Conservation (phyloP, 2,329 filamentous ascomycete genomes). For the Laburnicola sp. region DNA sequence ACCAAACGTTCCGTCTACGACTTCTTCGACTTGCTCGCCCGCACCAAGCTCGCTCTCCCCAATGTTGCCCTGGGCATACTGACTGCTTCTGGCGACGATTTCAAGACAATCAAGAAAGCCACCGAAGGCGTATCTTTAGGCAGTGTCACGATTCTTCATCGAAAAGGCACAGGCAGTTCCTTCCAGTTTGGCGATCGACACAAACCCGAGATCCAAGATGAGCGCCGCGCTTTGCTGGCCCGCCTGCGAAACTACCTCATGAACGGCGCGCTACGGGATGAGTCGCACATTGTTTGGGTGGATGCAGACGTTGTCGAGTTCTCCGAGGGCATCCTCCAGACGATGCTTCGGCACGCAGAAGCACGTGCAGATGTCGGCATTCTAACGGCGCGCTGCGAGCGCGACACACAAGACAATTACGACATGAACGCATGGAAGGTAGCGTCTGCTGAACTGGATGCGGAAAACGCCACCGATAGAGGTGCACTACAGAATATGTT, state of each 20-base stretch:
- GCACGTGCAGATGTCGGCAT: neutral
- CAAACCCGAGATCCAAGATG: neutral
- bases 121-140: neutral
- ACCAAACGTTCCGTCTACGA: neutral
- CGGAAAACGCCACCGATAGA: neutral
- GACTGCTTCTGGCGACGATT: neutral
- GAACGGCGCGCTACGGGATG: neutral
- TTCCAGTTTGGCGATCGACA: neutral
- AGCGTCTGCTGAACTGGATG: neutral
- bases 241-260: neutral
- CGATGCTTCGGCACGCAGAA: neutral
- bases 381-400: neutral
- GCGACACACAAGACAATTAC: neutral
- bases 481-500: neutral
- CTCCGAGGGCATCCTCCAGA: neutral
- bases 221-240: neutral
- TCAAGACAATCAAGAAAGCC: neutral
- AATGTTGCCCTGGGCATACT: neutral
- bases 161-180: neutral
- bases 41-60: neutral
- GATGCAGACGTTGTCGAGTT: neutral
- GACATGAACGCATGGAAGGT: conserved; percentile 1
- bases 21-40: neutral
- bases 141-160: neutral
- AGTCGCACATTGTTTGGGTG: neutral